Conservation (phyloP, 2,329 filamentous ascomycete species). For the Sphaerulina populicola region DNA sequence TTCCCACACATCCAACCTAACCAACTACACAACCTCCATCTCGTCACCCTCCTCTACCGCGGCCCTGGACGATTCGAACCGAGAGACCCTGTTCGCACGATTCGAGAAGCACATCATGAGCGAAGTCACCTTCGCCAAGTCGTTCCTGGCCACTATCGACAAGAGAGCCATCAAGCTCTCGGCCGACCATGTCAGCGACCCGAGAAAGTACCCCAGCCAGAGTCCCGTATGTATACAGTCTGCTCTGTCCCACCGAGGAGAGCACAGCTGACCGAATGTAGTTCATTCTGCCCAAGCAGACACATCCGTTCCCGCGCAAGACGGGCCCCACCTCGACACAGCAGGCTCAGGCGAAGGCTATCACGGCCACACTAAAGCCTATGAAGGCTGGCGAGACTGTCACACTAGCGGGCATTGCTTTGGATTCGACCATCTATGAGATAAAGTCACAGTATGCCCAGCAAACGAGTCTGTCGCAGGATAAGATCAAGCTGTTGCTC, state of each 20-base stretch:
- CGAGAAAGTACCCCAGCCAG: constrained; percentile 65
- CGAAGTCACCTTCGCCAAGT: constrained; percentile 58
- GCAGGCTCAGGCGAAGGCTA: constrained; percentile 33
- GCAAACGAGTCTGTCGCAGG: constrained; percentile 55
- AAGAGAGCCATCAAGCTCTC: constrained; percentile 70
- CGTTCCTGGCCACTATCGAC: constrained; percentile 73
- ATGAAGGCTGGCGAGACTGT: constrained; percentile 64
- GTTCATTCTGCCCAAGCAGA: constrained; percentile 64
- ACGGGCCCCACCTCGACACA: constrained; percentile 37
- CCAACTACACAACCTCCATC: neutral
- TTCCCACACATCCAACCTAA: neutral
- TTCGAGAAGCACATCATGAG: constrained; percentile 56
- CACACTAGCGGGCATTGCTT: constrained; percentile 52
- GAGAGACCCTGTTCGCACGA: constrained; percentile 23
- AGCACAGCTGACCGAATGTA: constrained; percentile 31
- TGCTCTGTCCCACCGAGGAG: neutral
- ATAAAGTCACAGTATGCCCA: constrained; percentile 63
- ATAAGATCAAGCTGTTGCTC: constrained; percentile 77
- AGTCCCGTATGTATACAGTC: constrained; percentile 56
- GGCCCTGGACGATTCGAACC: constrained; percentile 3
- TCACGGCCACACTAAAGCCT: constrained; percentile 60
- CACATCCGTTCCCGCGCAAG: constrained; percentile 44
- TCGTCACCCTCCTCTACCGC: neutral
- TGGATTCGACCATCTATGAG: constrained; percentile 67
- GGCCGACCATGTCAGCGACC: constrained; percentile 84